Conservation (phyloP, 306 rosid species). For the Alnus rubra region DNA sequence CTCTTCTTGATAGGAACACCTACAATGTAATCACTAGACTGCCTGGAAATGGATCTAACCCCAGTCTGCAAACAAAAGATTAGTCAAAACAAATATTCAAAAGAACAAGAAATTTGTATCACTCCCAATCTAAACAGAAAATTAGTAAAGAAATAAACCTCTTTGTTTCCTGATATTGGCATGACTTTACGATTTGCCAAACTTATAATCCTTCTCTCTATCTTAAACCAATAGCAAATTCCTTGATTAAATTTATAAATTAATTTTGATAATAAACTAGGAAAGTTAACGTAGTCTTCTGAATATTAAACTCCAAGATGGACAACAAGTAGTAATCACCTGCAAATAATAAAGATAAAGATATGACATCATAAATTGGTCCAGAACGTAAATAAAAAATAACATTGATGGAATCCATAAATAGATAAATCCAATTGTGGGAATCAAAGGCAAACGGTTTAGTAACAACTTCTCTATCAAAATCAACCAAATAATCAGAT, state of each 20-base stretch:
- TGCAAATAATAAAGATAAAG: conserved; percentile 32
- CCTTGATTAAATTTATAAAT: conserved; percentile 20
- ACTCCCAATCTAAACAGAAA: conserved; percentile 55
- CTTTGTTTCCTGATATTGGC: conserved; percentile 84
- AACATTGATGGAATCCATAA: background rate
- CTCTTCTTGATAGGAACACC: conserved; percentile 98
- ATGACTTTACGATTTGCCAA: conserved; percentile 57
- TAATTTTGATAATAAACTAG: conserved; percentile 17
- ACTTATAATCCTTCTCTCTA: conserved; percentile 34
- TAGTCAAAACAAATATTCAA: conserved; percentile 63
- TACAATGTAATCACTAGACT: conserved; percentile 72
- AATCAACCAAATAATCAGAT: background rate
- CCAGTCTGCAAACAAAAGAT: conserved; percentile 86
- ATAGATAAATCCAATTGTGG: background rate
- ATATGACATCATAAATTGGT: conserved; percentile 4
- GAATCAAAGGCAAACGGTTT: background rate
- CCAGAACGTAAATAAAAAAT: background rate
- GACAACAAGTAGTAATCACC: conserved; percentile 21
- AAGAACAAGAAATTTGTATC: conserved; percentile 39
- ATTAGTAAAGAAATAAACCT: conserved; percentile 67
- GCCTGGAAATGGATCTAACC: conserved; percentile 64
- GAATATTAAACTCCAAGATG: conserved; percentile 11
- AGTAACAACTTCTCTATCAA: background rate
- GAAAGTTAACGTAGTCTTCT: conserved; percentile 5
- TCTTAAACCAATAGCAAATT: conserved; percentile 34